Base-by-base conservation (phyloP, 345 rosid species). In the Punica granatum region DNA sequence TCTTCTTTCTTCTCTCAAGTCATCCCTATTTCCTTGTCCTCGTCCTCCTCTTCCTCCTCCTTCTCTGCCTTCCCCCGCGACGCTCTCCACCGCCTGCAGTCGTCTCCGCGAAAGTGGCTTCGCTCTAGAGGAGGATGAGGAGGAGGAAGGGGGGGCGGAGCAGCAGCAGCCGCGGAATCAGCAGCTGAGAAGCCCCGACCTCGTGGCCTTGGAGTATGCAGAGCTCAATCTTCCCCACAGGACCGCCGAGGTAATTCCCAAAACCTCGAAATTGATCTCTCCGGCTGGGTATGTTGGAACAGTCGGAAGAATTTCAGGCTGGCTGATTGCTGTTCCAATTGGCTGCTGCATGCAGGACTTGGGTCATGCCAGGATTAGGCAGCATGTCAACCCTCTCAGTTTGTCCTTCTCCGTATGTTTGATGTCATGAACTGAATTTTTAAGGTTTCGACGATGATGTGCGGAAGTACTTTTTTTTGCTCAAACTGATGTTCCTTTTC, bases 351-450 rank as follows among this genome's bases (percentile, higher is more conserved):
- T 72, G 63, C 79, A 90, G 98, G 94, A 90, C 25, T 39, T 89
- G 83, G 91, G 94, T 73, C 86, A 80, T 77, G 83, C 73, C 65
- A 90, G 92, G 76, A 81, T 89, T 76, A 87, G 98, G 82, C 97
- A 90, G 71, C 98, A 93, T 78, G 98, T 92, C 65, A 92, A 92
- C 70, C 97, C 97, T 77, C 85, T 90, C 65, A 83, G 93, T 72
- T 83, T 92, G 28, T 86, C 98, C 71, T 83, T 85, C 75, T 76
- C 86, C 65, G 97, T 93, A 68, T 69, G 91, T 78, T 36, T 30
- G 4, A 26, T 12, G 25, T 11, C 19, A n/a, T 4, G 58, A 37
- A 4, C 41, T 11, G 11, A 37, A 37, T 4, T 37, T 11, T 11
- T 5, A n/a, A n/a, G 11, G 41, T 11, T 37, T 37, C 11, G 41